phyloP scores from a whole-genome alignment of 148 eudicot genomes.

The Dianthus caryophyllus region DNA sequence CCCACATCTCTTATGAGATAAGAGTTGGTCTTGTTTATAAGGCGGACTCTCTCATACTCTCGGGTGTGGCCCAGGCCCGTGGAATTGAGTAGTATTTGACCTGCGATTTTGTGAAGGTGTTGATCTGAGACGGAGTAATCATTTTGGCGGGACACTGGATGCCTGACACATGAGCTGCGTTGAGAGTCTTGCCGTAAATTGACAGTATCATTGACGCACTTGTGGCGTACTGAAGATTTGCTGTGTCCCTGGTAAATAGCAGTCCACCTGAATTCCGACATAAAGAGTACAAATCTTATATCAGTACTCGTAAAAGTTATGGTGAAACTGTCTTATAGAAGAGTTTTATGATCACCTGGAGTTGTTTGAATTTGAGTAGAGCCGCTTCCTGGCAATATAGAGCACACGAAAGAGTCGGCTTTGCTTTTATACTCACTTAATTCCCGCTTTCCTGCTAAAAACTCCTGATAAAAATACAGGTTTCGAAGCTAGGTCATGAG shows the following conservation, averaged over 20 bases:
- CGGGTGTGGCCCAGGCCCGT: no score
- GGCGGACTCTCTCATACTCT: no score
- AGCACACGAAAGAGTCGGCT: conserved; percentile 74
- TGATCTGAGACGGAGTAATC: conserved; percentile 50
- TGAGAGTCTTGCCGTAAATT: conserved; percentile 52
- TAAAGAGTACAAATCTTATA: neutral
- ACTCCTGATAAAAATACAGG: conserved; percentile 44
- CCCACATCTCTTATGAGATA: no score
- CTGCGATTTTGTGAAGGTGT: conserved; percentile 69
- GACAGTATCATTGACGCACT: conserved; percentile 65
- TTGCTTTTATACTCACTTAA: conserved; percentile 56
- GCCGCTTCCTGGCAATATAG: conserved; percentile 68
- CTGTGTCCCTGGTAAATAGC: conserved; percentile 54
- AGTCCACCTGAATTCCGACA: conserved; percentile 59
- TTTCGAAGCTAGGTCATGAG: neutral
- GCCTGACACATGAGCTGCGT: conserved; percentile 31
- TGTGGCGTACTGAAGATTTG: conserved; percentile 62
- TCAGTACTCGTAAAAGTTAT: neutral
- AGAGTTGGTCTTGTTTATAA: no score
- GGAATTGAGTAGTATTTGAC: no score
- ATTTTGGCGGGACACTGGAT: conserved; percentile 57
- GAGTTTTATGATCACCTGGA: conserved; percentile 44
- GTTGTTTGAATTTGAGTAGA: conserved; percentile 58
- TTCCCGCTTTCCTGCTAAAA: conserved; percentile 44
- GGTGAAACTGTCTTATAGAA: neutral